Percentiles rank a stretch among this genome's conserved stretches.
phyloP scores from a whole-genome alignment of 805 yeast species.

The Saturnispora dispora region DNA sequence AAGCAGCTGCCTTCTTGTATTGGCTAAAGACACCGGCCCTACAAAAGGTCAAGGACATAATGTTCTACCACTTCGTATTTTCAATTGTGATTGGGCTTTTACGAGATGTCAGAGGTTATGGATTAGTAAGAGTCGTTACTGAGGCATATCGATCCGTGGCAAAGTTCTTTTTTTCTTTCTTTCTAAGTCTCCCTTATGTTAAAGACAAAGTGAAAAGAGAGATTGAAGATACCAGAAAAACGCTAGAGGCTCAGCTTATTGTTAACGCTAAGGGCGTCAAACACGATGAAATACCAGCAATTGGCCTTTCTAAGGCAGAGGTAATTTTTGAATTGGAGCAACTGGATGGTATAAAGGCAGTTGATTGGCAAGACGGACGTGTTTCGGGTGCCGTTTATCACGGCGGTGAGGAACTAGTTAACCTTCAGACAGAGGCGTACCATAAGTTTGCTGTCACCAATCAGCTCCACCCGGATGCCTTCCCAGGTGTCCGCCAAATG shows the following conservation, averaged over 20 bases:
- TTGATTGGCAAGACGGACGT: conserved; percentile 74
- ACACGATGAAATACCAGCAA: conserved; percentile 45
- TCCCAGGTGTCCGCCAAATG: conserved; percentile 95
- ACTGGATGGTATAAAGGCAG: conserved; percentile 44
- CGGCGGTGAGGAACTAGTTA: conserved; percentile 74
- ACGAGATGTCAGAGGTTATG: conserved; percentile 20
- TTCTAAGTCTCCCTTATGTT: conserved; percentile 29
- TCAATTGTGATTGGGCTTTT: conserved; percentile 5
- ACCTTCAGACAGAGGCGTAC: conserved; percentile 70
- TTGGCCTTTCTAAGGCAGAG: conserved; percentile 42
- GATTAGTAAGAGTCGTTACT: conserved; percentile 13
- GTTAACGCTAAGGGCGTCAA: conserved; percentile 38
- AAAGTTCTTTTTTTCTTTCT: conserved; percentile 7
- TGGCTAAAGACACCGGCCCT: not conserved
- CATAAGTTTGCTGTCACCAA: conserved; percentile 76
- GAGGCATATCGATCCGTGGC: conserved; percentile 4
- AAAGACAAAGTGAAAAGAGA: conserved; percentile 52
- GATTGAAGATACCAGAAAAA: conserved; percentile 35
- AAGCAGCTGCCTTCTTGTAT: not conserved
- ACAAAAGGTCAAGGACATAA: conserved; percentile 13
- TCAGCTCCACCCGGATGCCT: conserved; percentile 94
- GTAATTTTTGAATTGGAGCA: conserved; percentile 45
- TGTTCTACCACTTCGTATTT: conserved; percentile 10
- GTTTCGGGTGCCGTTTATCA: conserved; percentile 96
- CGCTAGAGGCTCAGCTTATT: conserved; percentile 51